Percentiles rank a stretch among this genome's conserved stretches.
These are phyloP conservation scores for Aspergillus olivimuriae DNA, from an alignment of 495 filamentous ascomycete species.

Conservation along the genomic window DNA sequence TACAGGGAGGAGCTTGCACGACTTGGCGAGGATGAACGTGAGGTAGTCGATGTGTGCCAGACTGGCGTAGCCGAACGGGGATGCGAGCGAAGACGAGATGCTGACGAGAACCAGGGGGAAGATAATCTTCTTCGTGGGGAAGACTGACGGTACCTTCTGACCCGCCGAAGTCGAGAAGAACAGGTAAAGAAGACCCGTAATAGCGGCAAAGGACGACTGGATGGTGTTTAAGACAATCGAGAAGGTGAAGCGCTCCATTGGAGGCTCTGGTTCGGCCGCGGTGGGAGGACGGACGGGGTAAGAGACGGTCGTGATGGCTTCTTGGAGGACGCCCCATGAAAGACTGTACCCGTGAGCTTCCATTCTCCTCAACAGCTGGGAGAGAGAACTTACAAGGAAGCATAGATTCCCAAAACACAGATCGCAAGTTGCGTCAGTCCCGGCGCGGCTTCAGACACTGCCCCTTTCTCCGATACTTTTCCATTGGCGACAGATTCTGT, in stretches of 20 bases:
- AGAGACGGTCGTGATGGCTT: conserved; percentile 92
- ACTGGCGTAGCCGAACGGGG: conserved; percentile 90
- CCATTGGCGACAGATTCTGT: conserved; percentile 30
- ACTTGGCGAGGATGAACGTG: conserved; percentile 96
- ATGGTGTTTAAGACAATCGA: conserved; percentile 93
- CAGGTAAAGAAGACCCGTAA: conserved; percentile 78
- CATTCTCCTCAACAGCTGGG: not conserved
- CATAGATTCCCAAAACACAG: conserved; percentile 90
- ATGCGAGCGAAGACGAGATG: conserved; percentile 78
- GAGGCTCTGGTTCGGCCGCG: conserved; percentile 44
- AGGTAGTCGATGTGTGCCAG: conserved; percentile 97
- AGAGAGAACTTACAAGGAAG: conserved; percentile 68
- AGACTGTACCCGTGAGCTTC: conserved; percentile 48
- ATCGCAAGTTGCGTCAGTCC: conserved; percentile 68
- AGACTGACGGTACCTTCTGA: conserved; percentile 54
- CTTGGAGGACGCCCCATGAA: conserved; percentile 93
- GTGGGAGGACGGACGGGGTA: conserved; percentile 48
- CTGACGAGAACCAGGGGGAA: conserved; percentile 79
- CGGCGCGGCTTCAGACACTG: conserved; percentile 28
- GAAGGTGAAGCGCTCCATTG: conserved; percentile 71
- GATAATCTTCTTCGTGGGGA: conserved; percentile 68
- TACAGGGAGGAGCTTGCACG: conserved; percentile 94
- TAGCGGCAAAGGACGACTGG: conserved; percentile 83
- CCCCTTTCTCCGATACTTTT: conserved; percentile 21
- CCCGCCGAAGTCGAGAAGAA: conserved; percentile 54